Evolutionary conservation across 768 basidiomycete genomes (phyloP).

Genomic region (Phaeolepiota aurea): DNA sequence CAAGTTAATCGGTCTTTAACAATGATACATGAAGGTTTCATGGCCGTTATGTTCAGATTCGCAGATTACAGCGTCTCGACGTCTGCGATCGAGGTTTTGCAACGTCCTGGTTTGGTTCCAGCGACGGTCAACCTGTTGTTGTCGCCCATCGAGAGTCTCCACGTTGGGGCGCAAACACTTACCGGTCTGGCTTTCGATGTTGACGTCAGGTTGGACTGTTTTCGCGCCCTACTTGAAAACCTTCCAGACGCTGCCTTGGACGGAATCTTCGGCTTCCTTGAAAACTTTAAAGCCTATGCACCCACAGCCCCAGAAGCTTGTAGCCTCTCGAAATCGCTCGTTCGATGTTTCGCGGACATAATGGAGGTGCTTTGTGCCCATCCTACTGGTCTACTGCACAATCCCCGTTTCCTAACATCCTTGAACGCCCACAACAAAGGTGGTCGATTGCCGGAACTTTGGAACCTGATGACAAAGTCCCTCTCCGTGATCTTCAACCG

Average conservation of each 20-base stretch:
- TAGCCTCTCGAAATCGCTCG: conserved; percentile 80
- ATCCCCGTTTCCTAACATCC: conserved; percentile 38
- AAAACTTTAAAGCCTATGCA: conserved; percentile 56
- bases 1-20: conserved; percentile 56
- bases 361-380: conserved; percentile 79
- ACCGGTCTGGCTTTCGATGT: conserved; percentile 82
- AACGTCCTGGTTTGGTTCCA: conserved; percentile 45
- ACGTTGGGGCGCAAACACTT: conserved; percentile 69
- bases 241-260: conserved; percentile 58
- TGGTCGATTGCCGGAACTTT: conserved; percentile 59
- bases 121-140: conserved; percentile 63
- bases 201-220: conserved; percentile 84
- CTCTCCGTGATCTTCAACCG: conserved; percentile 79
- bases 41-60: conserved; percentile 52
- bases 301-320: conserved; percentile 74
- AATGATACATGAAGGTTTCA: conserved; percentile 53
- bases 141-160: conserved; percentile 73
- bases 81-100: conserved; percentile 47
- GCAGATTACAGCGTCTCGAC: conserved; percentile 51
- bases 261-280: conserved; percentile 64
- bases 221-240: conserved; percentile 67
- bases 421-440: conserved; percentile 19
- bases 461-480: conserved; percentile 75
- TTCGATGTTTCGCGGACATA: conserved; percentile 87
- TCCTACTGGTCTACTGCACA: conserved; percentile 63